Evolutionary conservation across 345 rosid genomes (phyloP).

Genomic region (Eucalyptus brandiana): DNA sequence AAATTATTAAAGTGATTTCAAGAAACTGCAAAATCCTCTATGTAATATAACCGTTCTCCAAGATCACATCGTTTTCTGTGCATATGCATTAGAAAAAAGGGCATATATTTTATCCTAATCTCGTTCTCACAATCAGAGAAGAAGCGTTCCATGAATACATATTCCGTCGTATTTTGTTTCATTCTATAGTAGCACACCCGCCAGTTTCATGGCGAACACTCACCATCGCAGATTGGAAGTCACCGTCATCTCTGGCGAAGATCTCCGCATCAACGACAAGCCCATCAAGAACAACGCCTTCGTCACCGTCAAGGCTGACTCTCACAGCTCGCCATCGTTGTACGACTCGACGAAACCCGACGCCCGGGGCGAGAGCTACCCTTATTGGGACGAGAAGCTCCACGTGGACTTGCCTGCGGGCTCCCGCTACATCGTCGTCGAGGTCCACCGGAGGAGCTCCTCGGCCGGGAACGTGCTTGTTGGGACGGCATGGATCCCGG

Average conservation of each 20-base stretch:
- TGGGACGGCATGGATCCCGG: background rate
- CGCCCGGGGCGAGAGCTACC: background rate
- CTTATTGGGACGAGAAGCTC: slow-evolving; percentile 1
- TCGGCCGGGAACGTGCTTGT: background rate
- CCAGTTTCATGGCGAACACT: background rate
- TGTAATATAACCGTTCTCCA: background rate
- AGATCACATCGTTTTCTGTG: background rate
- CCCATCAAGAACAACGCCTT: background rate
- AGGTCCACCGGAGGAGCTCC: background rate
- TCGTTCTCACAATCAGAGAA: background rate
- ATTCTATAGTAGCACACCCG: background rate
- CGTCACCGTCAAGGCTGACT: background rate
- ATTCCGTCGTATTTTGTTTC: background rate
- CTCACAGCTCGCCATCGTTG: background rate
- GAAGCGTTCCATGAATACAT: background rate
- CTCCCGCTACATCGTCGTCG: background rate
- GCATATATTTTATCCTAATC: background rate
- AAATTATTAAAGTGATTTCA: background rate
- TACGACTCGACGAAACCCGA: background rate
- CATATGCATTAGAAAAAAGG: background rate
- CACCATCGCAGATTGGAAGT: slow-evolving; percentile 15
- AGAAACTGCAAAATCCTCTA: background rate
- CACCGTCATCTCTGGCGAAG: background rate
- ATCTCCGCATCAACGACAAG: background rate
- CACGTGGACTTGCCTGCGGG: background rate